Percentiles rank a stretch among this genome's conserved stretches.
Conservation (phyloP, 2,329 filamentous ascomycete species). For the Verticillium nubilum region DNA sequence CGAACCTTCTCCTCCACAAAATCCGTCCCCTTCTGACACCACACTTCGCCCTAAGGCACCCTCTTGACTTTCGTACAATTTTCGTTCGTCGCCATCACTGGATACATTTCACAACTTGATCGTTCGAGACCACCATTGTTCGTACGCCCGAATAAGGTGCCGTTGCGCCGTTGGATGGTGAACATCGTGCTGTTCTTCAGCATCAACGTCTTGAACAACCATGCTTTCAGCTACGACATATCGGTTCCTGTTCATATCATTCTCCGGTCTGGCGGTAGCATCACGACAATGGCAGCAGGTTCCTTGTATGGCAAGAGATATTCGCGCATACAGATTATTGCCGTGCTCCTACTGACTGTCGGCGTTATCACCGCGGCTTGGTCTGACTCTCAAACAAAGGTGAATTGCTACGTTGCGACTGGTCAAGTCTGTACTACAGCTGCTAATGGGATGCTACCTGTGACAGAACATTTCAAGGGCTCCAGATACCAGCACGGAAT, state of each 20-base stretch:
- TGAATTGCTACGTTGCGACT: conserved; percentile 21
- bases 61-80: conserved; percentile 89
- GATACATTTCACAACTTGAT: conserved; percentile 72
- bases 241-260: conserved; percentile 97
- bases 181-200: conserved; percentile 89
- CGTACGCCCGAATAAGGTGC: conserved; percentile 71
- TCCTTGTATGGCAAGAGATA: conserved; percentile 83
- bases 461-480: conserved; percentile 2
- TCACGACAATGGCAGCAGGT: conserved; percentile 91
- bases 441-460: background rate
- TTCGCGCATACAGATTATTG: conserved; percentile 70
- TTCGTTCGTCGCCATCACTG: conserved; percentile 72
- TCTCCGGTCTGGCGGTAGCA: conserved; percentile 87
- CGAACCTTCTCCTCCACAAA: background rate
- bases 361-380: conserved; percentile 86
- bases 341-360: conserved; percentile 76
- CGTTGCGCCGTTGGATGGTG: conserved; percentile 76
- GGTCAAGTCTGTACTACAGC: conserved; percentile 10
- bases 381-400: conserved; percentile 84
- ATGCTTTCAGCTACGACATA: conserved; percentile 94
- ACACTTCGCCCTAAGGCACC: conserved; percentile 52
- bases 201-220: conserved; percentile 96
- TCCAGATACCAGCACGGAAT: background rate
- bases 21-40: background rate
- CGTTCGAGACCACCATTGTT: conserved; percentile 62